Conservation (phyloP, 225 moss, liverwort and hornwort genomes). For the Marchantia polymorpha region DNA sequence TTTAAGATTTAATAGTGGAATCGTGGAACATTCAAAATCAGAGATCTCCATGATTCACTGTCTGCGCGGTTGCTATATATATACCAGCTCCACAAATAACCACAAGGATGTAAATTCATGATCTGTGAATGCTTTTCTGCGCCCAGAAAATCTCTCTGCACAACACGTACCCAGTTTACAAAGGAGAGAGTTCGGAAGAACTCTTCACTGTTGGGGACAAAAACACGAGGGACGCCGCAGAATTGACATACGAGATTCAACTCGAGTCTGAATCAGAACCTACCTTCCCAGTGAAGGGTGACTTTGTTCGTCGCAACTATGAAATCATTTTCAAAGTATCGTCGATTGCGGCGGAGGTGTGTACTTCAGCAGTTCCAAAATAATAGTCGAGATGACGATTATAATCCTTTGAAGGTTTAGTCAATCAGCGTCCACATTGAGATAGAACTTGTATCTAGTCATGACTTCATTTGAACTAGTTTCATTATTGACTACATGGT, state of each 20-base stretch:
- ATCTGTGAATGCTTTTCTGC: not conserved
- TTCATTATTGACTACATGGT: not conserved
- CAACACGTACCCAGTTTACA: slow-evolving; percentile 18
- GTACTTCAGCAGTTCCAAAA: no score
- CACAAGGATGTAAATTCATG: not conserved
- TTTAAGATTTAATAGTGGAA: no score
- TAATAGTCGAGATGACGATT: no score
- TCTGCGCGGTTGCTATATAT: no score
- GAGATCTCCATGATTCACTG: no score
- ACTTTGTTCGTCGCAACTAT: slow-evolving; percentile 35
- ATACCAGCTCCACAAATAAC: no score
- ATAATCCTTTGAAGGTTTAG: no score
- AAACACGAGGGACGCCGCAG: slow-evolving; percentile 5
- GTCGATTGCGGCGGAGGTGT: slow-evolving; percentile 32
- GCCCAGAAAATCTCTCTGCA: slow-evolving; percentile 18
- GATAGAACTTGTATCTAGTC: not conserved
- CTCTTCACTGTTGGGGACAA: slow-evolving; percentile 18
- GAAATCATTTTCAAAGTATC: slow-evolving; percentile 22
- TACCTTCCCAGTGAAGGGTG: slow-evolving; percentile 29
- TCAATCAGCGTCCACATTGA: not conserved
- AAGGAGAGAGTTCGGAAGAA: not conserved
- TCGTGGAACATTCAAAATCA: no score
- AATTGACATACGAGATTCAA: slow-evolving; percentile 17
- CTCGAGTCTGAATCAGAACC: not conserved
- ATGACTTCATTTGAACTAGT: not conserved